Evolutionary conservation across 208 protist genomes (phyloP).

Genomic region (Acanthamoeba quina): DNA sequence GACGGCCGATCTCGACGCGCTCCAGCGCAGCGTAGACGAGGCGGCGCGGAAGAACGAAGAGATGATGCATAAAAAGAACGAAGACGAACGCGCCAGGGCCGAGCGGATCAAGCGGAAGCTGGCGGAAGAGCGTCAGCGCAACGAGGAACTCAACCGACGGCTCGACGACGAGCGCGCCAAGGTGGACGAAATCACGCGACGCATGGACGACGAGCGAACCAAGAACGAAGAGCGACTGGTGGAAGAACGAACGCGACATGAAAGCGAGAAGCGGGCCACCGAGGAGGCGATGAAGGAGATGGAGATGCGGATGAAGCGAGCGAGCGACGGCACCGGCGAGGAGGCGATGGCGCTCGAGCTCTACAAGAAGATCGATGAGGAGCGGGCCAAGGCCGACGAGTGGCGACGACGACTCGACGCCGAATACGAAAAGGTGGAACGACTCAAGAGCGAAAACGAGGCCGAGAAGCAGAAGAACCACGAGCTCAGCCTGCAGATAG

Average conservation of each 20-base stretch:
- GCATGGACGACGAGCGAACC: not conserved
- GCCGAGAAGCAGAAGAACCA: not conserved
- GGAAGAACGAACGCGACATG: not conserved
- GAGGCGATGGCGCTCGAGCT: not conserved
- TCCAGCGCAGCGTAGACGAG: not conserved
- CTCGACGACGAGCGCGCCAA: not conserved
- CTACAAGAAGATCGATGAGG: not conserved
- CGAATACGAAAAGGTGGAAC: not conserved
- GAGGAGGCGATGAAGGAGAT: not conserved
- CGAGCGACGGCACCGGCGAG: not conserved
- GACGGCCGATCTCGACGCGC: not conserved
- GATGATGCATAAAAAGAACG: not conserved
- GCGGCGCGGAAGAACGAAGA: not conserved
- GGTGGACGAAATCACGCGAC: not conserved
- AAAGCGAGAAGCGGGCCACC: not conserved
- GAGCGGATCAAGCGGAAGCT: not conserved
- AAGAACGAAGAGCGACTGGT: not conserved
- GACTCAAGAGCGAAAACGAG: not conserved
- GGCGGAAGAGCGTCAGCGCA: not conserved
- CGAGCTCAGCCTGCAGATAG: not conserved
- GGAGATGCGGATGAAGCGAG: not conserved
- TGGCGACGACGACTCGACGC: not conserved
- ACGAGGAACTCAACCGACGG: not conserved
- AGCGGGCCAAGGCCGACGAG: not conserved
- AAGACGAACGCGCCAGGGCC: not conserved